These are phyloP conservation scores for Cystobasidium sp. DNA, from an alignment of 1,284 basidiomycete genomes.

Conservation along the genomic window DNA sequence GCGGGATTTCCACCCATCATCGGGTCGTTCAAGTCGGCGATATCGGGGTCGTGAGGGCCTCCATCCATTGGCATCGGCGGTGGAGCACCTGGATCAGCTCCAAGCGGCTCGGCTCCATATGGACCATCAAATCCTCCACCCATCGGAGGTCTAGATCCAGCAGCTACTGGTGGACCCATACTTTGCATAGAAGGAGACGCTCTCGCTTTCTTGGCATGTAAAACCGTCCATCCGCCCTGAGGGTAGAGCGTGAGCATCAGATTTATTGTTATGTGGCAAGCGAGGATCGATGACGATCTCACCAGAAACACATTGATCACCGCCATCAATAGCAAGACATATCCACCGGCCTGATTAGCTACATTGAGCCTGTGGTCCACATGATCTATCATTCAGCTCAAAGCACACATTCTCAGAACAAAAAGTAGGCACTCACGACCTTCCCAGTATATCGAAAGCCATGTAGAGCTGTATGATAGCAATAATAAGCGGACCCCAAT, in stretches of 20 bases:
- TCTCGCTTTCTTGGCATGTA: constrained; percentile 17
- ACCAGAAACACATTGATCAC: constrained; percentile 28
- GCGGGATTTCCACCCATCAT: constrained; percentile 7
- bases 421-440: constrained; percentile 16
- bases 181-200: background rate
- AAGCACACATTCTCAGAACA: background rate
- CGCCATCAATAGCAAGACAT: constrained; percentile 29
- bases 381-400: background rate
- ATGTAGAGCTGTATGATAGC: constrained; percentile 27
- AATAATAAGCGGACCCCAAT: constrained; percentile 26
- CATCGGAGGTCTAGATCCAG: no score
- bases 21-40: background rate
- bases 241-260: background rate
- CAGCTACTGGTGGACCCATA: background rate
- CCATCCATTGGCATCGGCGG: background rate
- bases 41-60: background rate
- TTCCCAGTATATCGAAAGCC: constrained; percentile 33
- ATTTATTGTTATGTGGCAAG: background rate
- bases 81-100: background rate
- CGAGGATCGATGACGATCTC: background rate
- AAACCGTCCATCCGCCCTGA: constrained; percentile 33
- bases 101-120: background rate
- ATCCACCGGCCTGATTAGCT: constrained; percentile 8
- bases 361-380: background rate
- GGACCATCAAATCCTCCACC: background rate